Evolutionary conservation across 2,329 filamentous ascomycete genomes (phyloP).

Genomic region (Capronia americana): DNA sequence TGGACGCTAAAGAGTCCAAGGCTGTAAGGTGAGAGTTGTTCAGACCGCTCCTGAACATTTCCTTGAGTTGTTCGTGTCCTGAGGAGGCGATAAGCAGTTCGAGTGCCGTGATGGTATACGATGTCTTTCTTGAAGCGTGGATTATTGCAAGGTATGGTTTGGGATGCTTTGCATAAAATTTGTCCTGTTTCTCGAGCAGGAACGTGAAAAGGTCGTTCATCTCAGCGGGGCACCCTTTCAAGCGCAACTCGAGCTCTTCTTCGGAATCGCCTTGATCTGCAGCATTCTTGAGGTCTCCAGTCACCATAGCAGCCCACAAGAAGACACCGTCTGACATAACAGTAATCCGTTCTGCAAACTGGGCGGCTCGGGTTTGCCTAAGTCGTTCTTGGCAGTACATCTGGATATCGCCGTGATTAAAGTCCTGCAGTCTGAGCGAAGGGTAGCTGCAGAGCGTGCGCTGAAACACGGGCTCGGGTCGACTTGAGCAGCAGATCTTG

Average conservation of each 20-base stretch:
- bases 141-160: slow-evolving; percentile 21
- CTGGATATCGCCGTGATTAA: slow-evolving; percentile 20
- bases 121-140: background rate
- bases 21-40: background rate
- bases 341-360: background rate
- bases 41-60: background rate
- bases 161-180: slow-evolving; percentile 25
- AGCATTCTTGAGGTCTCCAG: slow-evolving; percentile 11
- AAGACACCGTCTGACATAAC: slow-evolving; percentile 20
- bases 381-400: slow-evolving; percentile 10
- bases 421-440: slow-evolving; percentile 19
- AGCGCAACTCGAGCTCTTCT: slow-evolving; percentile 15
- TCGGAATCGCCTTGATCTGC: slow-evolving; percentile 14
- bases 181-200: slow-evolving; percentile 23
- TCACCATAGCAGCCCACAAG: slow-evolving; percentile 20
- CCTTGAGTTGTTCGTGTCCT: background rate
- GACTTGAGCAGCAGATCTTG: slow-evolving; percentile 28
- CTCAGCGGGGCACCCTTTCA: slow-evolving; percentile 13
- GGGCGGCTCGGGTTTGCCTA: slow-evolving; percentile 3
- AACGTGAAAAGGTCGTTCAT: slow-evolving; percentile 21
- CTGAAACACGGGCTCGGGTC: slow-evolving; percentile 19
- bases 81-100: slow-evolving; percentile 19
- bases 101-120: background rate
- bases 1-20: background rate
- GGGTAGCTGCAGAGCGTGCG: background rate